Evolutionary conservation across 1,284 basidiomycete genomes (phyloP).

Genomic region (Coniferiporia sulphurascens): DNA sequence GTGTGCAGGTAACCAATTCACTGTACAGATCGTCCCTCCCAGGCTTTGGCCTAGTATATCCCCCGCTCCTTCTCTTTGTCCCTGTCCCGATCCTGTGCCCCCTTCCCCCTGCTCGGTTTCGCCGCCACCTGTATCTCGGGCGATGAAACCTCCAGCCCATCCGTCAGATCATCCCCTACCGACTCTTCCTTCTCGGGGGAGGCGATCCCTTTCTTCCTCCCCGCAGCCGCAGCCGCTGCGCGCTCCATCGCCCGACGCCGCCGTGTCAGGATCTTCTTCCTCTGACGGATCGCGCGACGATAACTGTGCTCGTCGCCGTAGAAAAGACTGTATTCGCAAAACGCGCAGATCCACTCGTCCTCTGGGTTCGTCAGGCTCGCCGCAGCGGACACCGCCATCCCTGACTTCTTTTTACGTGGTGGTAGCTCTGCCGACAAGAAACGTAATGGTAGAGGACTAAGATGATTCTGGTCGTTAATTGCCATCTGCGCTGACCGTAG

Average conservation of each 20-base stretch:
- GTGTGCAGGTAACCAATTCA: background rate
- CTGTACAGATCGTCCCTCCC: background rate
- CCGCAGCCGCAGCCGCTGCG: slow-evolving; percentile 45
- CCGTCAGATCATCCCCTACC: slow-evolving; percentile 29
- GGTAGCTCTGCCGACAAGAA: slow-evolving; percentile 68
- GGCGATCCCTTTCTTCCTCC: slow-evolving; percentile 20
- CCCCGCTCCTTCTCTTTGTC: slow-evolving; percentile 15
- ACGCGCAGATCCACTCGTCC: slow-evolving; percentile 86
- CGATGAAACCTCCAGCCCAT: slow-evolving; percentile 12
- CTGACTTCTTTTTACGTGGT: slow-evolving; percentile 35
- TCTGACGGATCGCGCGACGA: slow-evolving; percentile 58
- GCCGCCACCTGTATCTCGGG: slow-evolving; percentile 13
- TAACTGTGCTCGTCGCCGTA: slow-evolving; percentile 70
- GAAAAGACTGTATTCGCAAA: slow-evolving; percentile 83
- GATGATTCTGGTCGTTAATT: slow-evolving; percentile 40
- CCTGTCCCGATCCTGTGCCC: slow-evolving; percentile 18
- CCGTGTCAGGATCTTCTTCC: slow-evolving; percentile 75
- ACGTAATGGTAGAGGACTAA: slow-evolving; percentile 55
- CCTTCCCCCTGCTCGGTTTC: slow-evolving; percentile 18
- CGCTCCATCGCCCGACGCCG: slow-evolving; percentile 73
- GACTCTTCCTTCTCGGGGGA: slow-evolving; percentile 21
- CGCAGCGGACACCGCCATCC: slow-evolving; percentile 23
- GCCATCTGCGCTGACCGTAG: slow-evolving; percentile 32
- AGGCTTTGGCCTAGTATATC: background rate
- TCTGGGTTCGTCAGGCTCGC: slow-evolving; percentile 51